A percentile compares a stretch with the other conserved stretches of the same genome.
These are phyloP conservation scores for Diatrype stigma DNA, from an alignment of 2,329 filamentous ascomycete species.

Conservation along the genomic window DNA sequence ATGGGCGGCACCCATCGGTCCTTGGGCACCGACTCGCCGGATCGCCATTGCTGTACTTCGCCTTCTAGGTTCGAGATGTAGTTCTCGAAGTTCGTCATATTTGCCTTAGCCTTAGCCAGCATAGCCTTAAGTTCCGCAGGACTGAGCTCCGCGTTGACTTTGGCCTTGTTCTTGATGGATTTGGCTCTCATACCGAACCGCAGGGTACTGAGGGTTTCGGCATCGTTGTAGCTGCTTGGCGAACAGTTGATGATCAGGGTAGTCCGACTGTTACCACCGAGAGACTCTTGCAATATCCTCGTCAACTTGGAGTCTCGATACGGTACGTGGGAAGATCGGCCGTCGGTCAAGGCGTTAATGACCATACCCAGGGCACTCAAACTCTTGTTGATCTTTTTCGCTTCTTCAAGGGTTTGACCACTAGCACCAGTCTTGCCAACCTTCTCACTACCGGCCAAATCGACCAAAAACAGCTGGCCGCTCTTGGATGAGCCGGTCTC, in stretches of 20 bases:
- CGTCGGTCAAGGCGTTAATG: constrained; percentile 95
- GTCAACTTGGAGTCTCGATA: constrained; percentile 98
- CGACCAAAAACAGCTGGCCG: constrained; percentile 93
- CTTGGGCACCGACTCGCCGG: constrained; percentile 81
- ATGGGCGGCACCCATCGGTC: constrained; percentile 78
- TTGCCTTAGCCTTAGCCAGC: constrained; percentile 86
- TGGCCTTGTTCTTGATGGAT: constrained; percentile 99
- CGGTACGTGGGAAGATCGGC: constrained; percentile 92
- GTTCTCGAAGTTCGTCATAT: constrained; percentile 81
- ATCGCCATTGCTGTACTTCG: constrained; percentile 83
- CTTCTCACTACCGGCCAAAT: constrained; percentile 97
- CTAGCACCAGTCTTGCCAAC: constrained; percentile 97
- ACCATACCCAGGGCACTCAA: constrained; percentile 97
- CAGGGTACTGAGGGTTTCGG: constrained; percentile 86
- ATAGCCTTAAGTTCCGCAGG: constrained; percentile 90
- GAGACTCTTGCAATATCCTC: constrained; percentile 90
- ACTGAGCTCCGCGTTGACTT: constrained; percentile 97
- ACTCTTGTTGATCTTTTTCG: constrained; percentile 99
- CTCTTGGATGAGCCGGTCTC: constrained; percentile 95
- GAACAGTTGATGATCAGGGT: constrained; percentile 98
- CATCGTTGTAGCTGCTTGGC: constrained; percentile 97
- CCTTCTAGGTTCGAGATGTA: constrained; percentile 81
- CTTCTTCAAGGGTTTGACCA: constrained; percentile 94
- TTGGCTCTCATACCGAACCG: constrained; percentile 95
- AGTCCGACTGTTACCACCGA: constrained; percentile 97